These are phyloP conservation scores for Crotalaria pallida DNA, from an alignment of 306 rosid species.

Conservation along the genomic window DNA sequence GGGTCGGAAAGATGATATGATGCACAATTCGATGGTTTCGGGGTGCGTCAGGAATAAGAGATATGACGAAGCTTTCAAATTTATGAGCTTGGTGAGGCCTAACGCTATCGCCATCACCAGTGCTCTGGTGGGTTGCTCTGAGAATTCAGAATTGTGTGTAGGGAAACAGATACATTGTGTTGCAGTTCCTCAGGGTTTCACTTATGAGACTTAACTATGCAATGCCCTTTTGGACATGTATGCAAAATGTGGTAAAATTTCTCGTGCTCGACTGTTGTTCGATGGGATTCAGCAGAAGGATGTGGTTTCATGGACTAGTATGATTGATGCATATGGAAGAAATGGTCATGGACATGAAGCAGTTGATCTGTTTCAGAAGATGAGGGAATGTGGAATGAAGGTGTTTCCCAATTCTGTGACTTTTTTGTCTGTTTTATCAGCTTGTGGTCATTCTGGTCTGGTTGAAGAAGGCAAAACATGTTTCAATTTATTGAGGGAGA, in stretches of 20 bases:
- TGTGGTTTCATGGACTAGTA: constrained; percentile 57
- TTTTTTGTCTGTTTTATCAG: constrained; percentile 42
- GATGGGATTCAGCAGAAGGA: constrained; percentile 34
- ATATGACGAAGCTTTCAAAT: constrained; percentile 37
- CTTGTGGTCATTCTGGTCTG: constrained; percentile 49
- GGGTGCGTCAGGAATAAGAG: constrained; percentile 50
- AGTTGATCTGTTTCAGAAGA: constrained; percentile 32
- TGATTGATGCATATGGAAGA: constrained; percentile 56
- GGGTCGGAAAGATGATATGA: constrained; percentile 38
- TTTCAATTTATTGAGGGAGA: constrained; percentile 37
- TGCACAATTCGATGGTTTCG: constrained; percentile 48
- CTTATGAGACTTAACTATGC: constrained; percentile 44
- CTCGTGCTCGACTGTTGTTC: constrained; percentile 35
- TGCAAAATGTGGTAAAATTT: constrained; percentile 50
- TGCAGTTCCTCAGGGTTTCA: constrained; percentile 43
- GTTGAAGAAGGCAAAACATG: constrained; percentile 52
- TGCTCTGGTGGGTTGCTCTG: constrained; percentile 58
- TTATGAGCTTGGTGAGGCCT: constrained; percentile 42
- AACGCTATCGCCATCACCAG: constrained; percentile 55
- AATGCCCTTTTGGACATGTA: constrained; percentile 54
- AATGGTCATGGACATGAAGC: constrained; percentile 48
- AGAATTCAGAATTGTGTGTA: constrained; percentile 41
- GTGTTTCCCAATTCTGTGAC: constrained; percentile 55
- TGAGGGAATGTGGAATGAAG: constrained; percentile 29
- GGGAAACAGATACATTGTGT: constrained; percentile 66